These are phyloP conservation scores for Collybia nuda DNA, from an alignment of 768 basidiomycete genomes.

Conservation along the genomic window DNA sequence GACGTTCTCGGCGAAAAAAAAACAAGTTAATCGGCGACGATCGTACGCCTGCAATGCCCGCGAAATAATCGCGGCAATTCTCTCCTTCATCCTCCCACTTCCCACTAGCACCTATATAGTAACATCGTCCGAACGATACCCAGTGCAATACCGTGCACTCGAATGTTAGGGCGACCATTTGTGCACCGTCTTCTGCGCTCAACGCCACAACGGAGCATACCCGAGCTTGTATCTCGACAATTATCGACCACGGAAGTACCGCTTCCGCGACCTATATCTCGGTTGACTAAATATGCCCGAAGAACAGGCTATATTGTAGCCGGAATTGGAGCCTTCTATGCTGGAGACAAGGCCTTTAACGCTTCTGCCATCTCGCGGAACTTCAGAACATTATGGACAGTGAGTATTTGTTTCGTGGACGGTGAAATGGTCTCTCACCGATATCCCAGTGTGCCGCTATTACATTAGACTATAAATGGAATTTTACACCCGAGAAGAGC, in stretches of 20 bases:
- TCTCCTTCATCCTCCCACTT: no score
- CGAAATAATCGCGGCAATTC: background rate
- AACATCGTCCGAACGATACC: no score
- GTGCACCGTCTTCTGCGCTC: no score
- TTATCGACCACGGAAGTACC: background rate
- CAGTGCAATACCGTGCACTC: no score
- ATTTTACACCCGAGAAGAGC: slow-evolving; percentile 74
- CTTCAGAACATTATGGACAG: slow-evolving; percentile 52
- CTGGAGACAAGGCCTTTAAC: slow-evolving; percentile 52
- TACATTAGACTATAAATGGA: slow-evolving; percentile 83
- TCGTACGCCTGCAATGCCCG: slow-evolving; percentile 1
- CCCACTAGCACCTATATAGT: no score
- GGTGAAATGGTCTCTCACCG: background rate
- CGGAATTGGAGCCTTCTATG: slow-evolving; percentile 40
- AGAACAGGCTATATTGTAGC: slow-evolving; percentile 35
- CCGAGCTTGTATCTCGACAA: background rate
- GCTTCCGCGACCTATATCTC: background rate
- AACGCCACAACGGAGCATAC: no score
- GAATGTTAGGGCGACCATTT: no score
- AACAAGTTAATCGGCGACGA: background rate
- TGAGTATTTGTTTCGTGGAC: slow-evolving; percentile 19
- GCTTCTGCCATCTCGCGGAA: slow-evolving; percentile 57
- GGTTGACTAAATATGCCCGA: slow-evolving; percentile 19
- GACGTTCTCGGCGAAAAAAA: background rate
- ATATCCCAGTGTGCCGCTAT: slow-evolving; percentile 61